phyloP scores from a whole-genome alignment of 1,284 basidiomycete species.

The Sanghuangporus baumii region DNA sequence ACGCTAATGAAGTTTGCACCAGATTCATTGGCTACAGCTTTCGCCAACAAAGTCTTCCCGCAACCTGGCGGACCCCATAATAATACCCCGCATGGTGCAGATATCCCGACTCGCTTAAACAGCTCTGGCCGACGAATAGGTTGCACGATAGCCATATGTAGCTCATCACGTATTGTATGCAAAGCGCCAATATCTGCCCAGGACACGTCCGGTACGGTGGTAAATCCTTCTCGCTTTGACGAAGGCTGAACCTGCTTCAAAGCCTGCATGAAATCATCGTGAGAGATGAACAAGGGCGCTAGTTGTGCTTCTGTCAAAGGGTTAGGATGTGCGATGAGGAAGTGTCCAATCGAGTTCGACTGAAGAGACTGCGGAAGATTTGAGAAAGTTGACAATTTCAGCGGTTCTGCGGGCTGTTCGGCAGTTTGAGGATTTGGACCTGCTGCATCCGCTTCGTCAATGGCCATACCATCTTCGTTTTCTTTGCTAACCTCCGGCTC shows the following conservation, averaged over 20 bases:
- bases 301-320: conserved; percentile 78
- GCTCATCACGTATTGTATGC: conserved; percentile 79
- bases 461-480: conserved; percentile 41
- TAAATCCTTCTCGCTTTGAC: conserved; percentile 95
- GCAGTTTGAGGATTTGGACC: conserved; percentile 20
- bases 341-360: conserved; percentile 79
- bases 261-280: conserved; percentile 74
- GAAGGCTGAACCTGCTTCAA: conserved; percentile 89
- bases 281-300: conserved; percentile 73
- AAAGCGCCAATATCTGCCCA: conserved; percentile 97
- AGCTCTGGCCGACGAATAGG: conserved; percentile 89
- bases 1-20: conserved; percentile 96
- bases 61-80: conserved; percentile 99
- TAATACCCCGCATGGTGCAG: conserved; percentile 84
- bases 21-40: conserved; percentile 94
- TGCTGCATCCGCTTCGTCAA: conserved; percentile 34
- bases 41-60: conserved; percentile 93
- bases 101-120: conserved; percentile 83
- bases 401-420: conserved; percentile 15
- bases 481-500: conserved; percentile 23
- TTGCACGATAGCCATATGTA: conserved; percentile 97
- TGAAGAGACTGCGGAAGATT: conserved; percentile 30
- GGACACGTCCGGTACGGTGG: conserved; percentile 92
- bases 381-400: conserved; percentile 37
- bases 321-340: conserved; percentile 80